A percentile compares a stretch with the other conserved stretches of the same genome.
These are phyloP conservation scores for Yarrowia sp. DNA, from an alignment of 805 yeast genomes.

Conservation along the genomic window DNA sequence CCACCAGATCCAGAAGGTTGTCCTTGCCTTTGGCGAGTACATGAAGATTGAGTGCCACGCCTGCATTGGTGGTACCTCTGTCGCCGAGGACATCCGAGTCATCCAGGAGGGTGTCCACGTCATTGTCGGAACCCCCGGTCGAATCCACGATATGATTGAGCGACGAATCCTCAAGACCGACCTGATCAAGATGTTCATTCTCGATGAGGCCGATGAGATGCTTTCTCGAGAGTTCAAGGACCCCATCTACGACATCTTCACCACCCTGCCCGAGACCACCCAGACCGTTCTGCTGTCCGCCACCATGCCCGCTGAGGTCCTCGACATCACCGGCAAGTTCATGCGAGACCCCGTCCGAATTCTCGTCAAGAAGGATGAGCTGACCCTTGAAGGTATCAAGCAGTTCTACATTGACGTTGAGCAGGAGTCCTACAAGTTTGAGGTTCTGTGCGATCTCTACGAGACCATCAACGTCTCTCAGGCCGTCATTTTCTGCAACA, in stretches of 20 bases:
- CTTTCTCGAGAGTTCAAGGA: conserved; percentile 91
- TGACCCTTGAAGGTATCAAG: conserved; percentile 90
- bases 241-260: conserved; percentile 90
- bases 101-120: conserved; percentile 81
- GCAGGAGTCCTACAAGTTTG: conserved; percentile 91
- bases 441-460: conserved; percentile 89
- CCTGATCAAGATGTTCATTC: conserved; percentile 77
- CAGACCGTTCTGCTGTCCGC: conserved; percentile 96
- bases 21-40: conserved; percentile 80
- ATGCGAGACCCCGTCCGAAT: conserved; percentile 92
- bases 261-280: conserved; percentile 73
- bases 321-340: conserved; percentile 88
- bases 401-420: conserved; percentile 90
- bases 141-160: conserved; percentile 87
- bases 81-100: conserved; percentile 74
- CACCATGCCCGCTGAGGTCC: conserved; percentile 85
- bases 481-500: conserved; percentile 97
- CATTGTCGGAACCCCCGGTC: conserved; percentile 96
- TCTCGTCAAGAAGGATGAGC: conserved; percentile 89
- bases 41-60: conserved; percentile 86
- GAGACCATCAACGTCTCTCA: conserved; percentile 95
- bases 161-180: conserved; percentile 73
- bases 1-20: conserved; percentile 84
- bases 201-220: conserved; percentile 97
- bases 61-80: conserved; percentile 89